Conservation (phyloP, 768 basidiomycete genomes). For the Trametes coccinea region DNA sequence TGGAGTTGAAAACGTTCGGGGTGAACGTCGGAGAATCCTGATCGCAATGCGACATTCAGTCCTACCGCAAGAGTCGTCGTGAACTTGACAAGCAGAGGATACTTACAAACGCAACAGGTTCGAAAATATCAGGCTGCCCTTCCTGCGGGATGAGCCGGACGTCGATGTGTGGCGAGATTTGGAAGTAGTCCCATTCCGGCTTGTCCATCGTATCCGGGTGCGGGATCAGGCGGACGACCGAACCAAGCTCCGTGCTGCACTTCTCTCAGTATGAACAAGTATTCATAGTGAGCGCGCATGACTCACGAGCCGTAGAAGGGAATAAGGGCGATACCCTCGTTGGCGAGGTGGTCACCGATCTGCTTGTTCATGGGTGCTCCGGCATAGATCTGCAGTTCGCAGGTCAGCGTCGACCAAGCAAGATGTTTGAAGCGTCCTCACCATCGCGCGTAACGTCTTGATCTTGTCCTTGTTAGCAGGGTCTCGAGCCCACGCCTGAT, state of each 20-base stretch:
- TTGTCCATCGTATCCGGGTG: slow-evolving; percentile 13
- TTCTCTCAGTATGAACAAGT: neutral
- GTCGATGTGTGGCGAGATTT: slow-evolving; percentile 23
- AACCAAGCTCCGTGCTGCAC: slow-evolving; percentile 22
- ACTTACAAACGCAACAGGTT: slow-evolving; percentile 24
- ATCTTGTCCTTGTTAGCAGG: slow-evolving; percentile 20
- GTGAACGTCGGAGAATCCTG: slow-evolving; percentile 19
- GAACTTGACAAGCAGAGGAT: neutral
- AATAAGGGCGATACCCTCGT: slow-evolving; percentile 18
- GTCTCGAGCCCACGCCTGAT: slow-evolving; percentile 22
- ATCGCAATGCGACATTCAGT: neutral
- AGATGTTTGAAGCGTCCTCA: neutral
- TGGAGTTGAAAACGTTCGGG: slow-evolving; percentile 20
- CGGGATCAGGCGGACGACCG: slow-evolving; percentile 14
- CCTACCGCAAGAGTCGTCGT: too few species aligned
- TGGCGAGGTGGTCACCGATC: slow-evolving; percentile 16
- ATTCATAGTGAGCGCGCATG: neutral
- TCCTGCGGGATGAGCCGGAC: slow-evolving; percentile 17
- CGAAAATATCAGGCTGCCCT: slow-evolving; percentile 21
- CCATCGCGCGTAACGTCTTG: slow-evolving; percentile 21
- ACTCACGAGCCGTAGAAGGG: slow-evolving; percentile 22
- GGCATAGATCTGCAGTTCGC: slow-evolving; percentile 1
- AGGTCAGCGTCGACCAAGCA: neutral
- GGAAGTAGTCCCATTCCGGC: slow-evolving; percentile 29
- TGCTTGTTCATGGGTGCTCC: slow-evolving; percentile 22